Evolutionary conservation across 1,139 yeast genomes (phyloP), one percentile per base, ranked within the genome.

Genomic region (Blastobotrys illinoisensis): DNA sequence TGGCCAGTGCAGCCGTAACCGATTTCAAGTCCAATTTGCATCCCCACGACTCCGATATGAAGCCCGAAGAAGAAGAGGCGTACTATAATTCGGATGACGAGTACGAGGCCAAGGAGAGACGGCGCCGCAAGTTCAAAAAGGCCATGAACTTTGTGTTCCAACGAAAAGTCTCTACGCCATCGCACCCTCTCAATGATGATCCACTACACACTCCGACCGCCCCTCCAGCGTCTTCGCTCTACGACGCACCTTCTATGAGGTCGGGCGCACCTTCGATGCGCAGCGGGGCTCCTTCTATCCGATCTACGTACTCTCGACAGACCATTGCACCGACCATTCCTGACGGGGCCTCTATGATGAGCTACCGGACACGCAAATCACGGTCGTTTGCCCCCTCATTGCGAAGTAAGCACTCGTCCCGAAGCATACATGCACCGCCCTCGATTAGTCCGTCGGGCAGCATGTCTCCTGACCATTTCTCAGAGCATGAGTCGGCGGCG

Each of bases 101-200:
- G 20, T 54, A 54, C 46, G 55, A 45, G 19, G 57, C 55, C 5
- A 51, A 48, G 44, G 50, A 52, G 7, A 18, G 24, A 7, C 14
- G 54, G 16, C 47, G 53, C 18, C 44, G 36, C 40, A 52, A 49
- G 44, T 55, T 62, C 46, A 56, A 60, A 21, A 61, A 60, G 47
- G 57, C 63, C 21, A 55, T 62, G 58, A 56, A 57, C 47, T 55
- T 56, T 28, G 43, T 63, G 20, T 60, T 63, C 46, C 57, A 55
- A 16, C 16, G 44, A 11, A 19, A 44, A 24, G 48, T 49, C 14
- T 46, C 48, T 13, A 16, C 23, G 16, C 20, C 28, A 13, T 47
- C 48, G 9, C 48, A 50, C 11, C 24, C 44, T 13, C n/a, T 20
- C 24, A 23, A 44, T 13, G 47, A 46, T 14, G 49, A 52, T n/a